phyloP scores from a whole-genome alignment of 305 asterid species.

The Fraxinus latifolia region DNA sequence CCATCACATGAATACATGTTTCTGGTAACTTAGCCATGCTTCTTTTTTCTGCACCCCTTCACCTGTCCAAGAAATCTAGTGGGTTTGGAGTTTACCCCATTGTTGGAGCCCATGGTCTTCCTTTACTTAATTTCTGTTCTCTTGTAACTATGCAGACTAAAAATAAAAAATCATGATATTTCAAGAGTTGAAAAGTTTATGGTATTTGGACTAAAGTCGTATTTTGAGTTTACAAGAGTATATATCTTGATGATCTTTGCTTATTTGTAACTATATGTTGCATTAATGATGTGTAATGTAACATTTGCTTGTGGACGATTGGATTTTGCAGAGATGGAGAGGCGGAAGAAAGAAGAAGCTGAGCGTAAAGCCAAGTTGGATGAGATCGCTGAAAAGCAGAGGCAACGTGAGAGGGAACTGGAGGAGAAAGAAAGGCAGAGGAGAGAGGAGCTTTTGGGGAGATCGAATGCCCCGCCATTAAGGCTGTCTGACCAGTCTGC shows the following conservation, averaged over 20 bases:
- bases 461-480: conserved; percentile 31
- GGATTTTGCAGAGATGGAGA: conserved; percentile 70
- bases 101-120: background rate
- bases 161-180: background rate
- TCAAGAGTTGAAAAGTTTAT: background rate
- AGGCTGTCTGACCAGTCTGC: conserved; percentile 34
- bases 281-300: background rate
- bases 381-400: conserved; percentile 89
- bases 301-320: background rate
- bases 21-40: background rate
- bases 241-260: background rate
- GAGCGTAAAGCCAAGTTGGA: conserved; percentile 84
- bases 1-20: background rate
- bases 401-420: conserved; percentile 74
- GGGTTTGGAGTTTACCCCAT: background rate
- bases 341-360: conserved; percentile 75
- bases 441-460: conserved; percentile 60
- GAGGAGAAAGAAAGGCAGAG: conserved; percentile 69
- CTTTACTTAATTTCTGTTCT: background rate
- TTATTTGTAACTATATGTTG: background rate
- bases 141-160: background rate
- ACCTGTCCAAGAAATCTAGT: background rate
- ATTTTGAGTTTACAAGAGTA: background rate
- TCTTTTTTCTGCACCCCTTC: background rate
- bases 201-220: background rate